Evolutionary conservation across 2,329 filamentous ascomycete genomes (phyloP), one percentile per base, ranked within the genome.

Genomic region (Apiospora kogelbergensis): DNA sequence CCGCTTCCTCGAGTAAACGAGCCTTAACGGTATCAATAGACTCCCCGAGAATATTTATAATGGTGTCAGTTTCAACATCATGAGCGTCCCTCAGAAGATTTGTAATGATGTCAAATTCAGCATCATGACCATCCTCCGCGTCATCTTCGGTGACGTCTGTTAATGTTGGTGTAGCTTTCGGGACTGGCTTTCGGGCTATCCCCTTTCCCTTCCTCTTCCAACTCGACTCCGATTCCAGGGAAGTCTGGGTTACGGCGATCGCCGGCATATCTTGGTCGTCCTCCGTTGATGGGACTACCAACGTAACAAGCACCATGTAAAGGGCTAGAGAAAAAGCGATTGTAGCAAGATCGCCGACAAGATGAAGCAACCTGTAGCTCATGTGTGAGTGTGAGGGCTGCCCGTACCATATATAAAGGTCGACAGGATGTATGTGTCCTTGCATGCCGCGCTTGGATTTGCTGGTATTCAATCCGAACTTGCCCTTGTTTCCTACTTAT

Each of bases 1-100:
- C 74, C 65, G 80, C 72, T 46, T 76, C 76, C 63, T 79, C 78
- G 40, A 69, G 71, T 68, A 81, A 79, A 37, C 81, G 79, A 4
- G 74, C 71, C 71, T 80, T 79, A 15, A 88, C 75, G 24, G 80
- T 85, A 6, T 82, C 80, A 22, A 88, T 80, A 2, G 86, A 86
- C 1, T 80, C 74, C 17, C 76, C 72, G 11, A 87, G 72, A 20
- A 88, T 72, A 7, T 81, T 77, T 4, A 77, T 71, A 1, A 88
- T 76, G 9, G 83, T 75, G 4, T 82, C 79, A 2, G 82, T 81
- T 0, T 79, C 79, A 67, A 80, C 72, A 45, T 81, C 80, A 20
- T 81, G 78, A 0, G 78, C 73, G 40, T 81, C 79, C 81, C 13
- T 74, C 72, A 0, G 86, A 86, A 4, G 84, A 84, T 2, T 81